phyloP scores from a whole-genome alignment of 306 rosid genomes.

The Medicago lupulina region DNA sequence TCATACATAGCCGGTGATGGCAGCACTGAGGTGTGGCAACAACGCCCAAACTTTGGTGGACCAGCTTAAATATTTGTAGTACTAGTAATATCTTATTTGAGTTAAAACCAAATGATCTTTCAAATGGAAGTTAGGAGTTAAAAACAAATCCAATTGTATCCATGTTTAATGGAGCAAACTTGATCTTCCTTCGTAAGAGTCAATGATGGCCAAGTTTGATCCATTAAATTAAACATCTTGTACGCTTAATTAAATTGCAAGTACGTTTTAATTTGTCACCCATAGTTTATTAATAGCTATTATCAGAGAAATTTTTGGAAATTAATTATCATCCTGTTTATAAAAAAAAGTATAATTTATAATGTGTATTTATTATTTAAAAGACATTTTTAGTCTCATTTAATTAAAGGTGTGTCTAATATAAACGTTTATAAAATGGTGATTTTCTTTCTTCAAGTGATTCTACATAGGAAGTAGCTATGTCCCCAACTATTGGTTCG shows the following conservation, averaged over 20 bases:
- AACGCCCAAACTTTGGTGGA: slow-evolving; percentile 60
- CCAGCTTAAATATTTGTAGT: slow-evolving; percentile 36
- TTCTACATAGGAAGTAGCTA: no score
- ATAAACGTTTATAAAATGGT: no score
- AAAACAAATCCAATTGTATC: slow-evolving; percentile 12
- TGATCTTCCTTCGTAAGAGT: slow-evolving; percentile 53
- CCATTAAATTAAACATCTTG: slow-evolving; percentile 58
- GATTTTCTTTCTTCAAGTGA: no score
- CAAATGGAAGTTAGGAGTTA: slow-evolving; percentile 23
- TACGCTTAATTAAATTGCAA: slow-evolving; percentile 22
- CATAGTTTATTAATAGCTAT: no score
- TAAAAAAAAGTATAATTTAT: no score
- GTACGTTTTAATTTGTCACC: no score
- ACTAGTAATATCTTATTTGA: background rate
- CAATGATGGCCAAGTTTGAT: slow-evolving; percentile 81
- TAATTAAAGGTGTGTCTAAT: no score
- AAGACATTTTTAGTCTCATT: no score
- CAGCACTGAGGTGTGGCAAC: slow-evolving; percentile 58
- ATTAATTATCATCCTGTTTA: no score
- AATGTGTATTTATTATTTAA: no score
- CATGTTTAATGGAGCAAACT: slow-evolving; percentile 71
- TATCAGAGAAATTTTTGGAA: no score
- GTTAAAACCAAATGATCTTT: background rate
- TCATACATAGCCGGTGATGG: slow-evolving; percentile 66
- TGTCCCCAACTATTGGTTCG: no score